Percentiles rank a stretch among this genome's conserved stretches.
phyloP scores from a whole-genome alignment of 2,329 filamentous ascomycete genomes.

The Amphichorda felina region DNA sequence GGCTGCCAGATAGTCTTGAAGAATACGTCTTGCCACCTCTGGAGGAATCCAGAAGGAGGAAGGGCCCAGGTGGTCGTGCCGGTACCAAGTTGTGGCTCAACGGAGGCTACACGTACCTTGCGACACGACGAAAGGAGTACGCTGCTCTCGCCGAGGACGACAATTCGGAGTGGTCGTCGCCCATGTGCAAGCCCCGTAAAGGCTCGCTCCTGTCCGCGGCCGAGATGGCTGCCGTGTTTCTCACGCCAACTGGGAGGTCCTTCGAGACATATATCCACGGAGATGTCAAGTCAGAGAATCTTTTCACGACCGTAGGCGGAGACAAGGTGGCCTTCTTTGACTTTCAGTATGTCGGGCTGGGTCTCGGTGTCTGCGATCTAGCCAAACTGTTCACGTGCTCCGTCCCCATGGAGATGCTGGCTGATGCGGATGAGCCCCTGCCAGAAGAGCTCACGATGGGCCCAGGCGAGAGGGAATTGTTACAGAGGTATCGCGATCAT shows the following conservation, averaged over 20 bases:
- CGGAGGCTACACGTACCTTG: constrained; percentile 58
- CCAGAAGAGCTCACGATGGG: constrained; percentile 33
- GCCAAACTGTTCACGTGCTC: constrained; percentile 59
- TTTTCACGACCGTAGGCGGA: constrained; percentile 41
- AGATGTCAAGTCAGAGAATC: constrained; percentile 58
- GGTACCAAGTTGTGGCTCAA: constrained; percentile 42
- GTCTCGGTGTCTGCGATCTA: constrained; percentile 52
- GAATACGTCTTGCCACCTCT: constrained; percentile 40
- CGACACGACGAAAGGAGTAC: constrained; percentile 48
- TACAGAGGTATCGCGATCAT: constrained; percentile 33
- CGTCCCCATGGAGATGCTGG: constrained; percentile 42
- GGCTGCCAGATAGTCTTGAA: constrained; percentile 14
- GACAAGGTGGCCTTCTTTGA: constrained; percentile 51
- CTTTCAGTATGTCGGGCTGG: constrained; percentile 56
- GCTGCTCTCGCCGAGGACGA: constrained; percentile 28
- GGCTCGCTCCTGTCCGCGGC: constrained; percentile 24
- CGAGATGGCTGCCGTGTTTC: constrained; percentile 37
- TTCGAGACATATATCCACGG: constrained; percentile 52
- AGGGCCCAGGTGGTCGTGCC: constrained; percentile 4
- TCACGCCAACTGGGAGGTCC: constrained; percentile 30
- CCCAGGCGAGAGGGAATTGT: constrained; percentile 34
- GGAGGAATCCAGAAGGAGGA: constrained; percentile 29
- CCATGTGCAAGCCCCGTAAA: constrained; percentile 27
- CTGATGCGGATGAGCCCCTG: constrained; percentile 12
- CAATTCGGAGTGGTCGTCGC: constrained; percentile 40